A percentile compares a stretch with the other conserved stretches of the same genome.
These are phyloP conservation scores for Vaccinium corymbosum DNA, from an alignment of 148 eudicot genomes.

Conservation along the genomic window DNA sequence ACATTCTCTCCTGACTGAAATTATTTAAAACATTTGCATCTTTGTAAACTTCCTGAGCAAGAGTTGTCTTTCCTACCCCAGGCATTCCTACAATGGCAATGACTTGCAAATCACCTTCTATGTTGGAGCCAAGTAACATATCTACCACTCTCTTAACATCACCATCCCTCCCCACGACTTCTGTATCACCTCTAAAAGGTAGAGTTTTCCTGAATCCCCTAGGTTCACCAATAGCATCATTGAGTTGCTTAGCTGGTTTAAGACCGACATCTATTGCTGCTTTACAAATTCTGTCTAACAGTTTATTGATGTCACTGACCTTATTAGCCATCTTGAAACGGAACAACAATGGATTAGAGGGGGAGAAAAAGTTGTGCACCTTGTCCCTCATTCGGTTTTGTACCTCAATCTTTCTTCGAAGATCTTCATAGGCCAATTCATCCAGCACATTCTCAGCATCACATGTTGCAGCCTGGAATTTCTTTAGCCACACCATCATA, in stretches of 20 bases:
- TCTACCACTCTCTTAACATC: conserved; percentile 11
- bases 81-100: conserved; percentile 15
- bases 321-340: conserved; percentile 10
- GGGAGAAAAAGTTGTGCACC: not conserved
- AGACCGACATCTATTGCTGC: not conserved
- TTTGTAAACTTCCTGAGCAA: not conserved
- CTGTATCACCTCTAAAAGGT: not conserved
- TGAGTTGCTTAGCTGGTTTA: not conserved
- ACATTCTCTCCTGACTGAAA: not conserved
- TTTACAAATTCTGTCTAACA: not conserved
- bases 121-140: no score
- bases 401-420: not conserved
- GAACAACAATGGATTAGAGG: not conserved
- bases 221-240: not conserved
- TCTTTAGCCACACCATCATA: not conserved
- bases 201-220: no score
- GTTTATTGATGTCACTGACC: not conserved
- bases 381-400: not conserved
- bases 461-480: not conserved
- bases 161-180: conserved; percentile 12
- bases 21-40: not conserved
- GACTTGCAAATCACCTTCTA: not conserved
- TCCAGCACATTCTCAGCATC: not conserved
- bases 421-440: not conserved
- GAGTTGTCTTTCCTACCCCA: conserved; percentile 10